These are phyloP conservation scores for Emmonsiellopsis sp. DNA, from an alignment of 2,329 filamentous ascomycete genomes.

Conservation along the genomic window DNA sequence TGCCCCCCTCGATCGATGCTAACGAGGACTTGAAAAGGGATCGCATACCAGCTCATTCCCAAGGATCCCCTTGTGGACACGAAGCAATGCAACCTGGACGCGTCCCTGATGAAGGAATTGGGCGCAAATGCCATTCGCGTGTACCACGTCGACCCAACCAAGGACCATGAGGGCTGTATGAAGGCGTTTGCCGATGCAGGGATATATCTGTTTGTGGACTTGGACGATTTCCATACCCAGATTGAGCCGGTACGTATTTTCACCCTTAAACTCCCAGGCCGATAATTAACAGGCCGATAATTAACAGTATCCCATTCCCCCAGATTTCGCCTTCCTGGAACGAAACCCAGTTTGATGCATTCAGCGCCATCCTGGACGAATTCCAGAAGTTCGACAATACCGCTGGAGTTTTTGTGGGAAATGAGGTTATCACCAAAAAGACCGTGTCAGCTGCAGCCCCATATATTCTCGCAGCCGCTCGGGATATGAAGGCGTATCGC, in stretches of 20 bases:
- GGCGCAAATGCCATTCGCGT: slow-evolving; percentile 78
- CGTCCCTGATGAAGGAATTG: slow-evolving; percentile 65
- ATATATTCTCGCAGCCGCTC: slow-evolving; percentile 71
- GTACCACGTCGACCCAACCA: slow-evolving; percentile 69
- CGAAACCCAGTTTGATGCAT: slow-evolving; percentile 57
- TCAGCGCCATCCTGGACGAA: slow-evolving; percentile 63
- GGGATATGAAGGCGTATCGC: slow-evolving; percentile 75
- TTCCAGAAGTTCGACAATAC: slow-evolving; percentile 72
- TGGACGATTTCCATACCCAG: slow-evolving; percentile 47
- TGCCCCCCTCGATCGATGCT: not conserved
- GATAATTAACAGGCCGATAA: not conserved
- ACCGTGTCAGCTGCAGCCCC: slow-evolving; percentile 58
- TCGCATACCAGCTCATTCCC: slow-evolving; percentile 60
- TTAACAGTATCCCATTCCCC: not conserved
- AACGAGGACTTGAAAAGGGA: slow-evolving; percentile 32
- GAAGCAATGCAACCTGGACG: slow-evolving; percentile 68
- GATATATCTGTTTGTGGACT: slow-evolving; percentile 76
- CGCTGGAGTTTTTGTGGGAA: slow-evolving; percentile 77
- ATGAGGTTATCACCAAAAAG: slow-evolving; percentile 58
- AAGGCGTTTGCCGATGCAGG: slow-evolving; percentile 65
- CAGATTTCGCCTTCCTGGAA: slow-evolving; percentile 61
- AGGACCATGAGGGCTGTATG: slow-evolving; percentile 73
- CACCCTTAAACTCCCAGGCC: not conserved
- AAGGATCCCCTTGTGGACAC: slow-evolving; percentile 68
- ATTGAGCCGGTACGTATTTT: slow-evolving; percentile 30